A percentile compares a stretch with the other conserved stretches of the same genome.
phyloP scores from a whole-genome alignment of 768 basidiomycete genomes.

The Hygrophorus russula region DNA sequence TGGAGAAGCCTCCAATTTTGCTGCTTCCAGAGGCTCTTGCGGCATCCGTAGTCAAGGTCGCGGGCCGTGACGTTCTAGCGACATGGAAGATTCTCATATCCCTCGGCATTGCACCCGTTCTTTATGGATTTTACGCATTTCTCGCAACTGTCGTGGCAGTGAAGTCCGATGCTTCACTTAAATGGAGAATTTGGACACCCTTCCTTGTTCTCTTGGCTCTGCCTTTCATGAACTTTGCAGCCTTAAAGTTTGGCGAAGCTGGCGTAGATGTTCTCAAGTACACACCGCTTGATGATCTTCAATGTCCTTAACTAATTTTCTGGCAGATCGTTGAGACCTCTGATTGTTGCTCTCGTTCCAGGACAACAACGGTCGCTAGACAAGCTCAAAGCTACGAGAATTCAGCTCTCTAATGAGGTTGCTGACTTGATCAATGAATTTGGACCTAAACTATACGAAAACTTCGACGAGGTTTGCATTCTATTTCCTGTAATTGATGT shows the following conservation, averaged over 20 bases:
- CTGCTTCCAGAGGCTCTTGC: conserved; percentile 75
- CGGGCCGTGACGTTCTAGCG: conserved; percentile 91
- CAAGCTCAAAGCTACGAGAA: conserved; percentile 61
- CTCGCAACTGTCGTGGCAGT: conserved; percentile 65
- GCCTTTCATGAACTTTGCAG: conserved; percentile 86
- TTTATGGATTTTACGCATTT: conserved; percentile 77
- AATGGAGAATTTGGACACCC: conserved; percentile 66
- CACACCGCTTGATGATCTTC: conserved; percentile 17
- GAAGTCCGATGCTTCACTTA: conserved; percentile 49
- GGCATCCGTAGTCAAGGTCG: conserved; percentile 89
- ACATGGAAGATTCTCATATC: conserved; percentile 98
- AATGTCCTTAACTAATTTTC: conserved; percentile 3
- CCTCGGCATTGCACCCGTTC: conserved; percentile 76
- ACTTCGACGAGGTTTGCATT: conserved; percentile 64
- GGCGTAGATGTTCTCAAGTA: conserved; percentile 96
- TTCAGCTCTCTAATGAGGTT: conserved; percentile 73
- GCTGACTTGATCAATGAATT: conserved; percentile 78
- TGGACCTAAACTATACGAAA: conserved; percentile 77
- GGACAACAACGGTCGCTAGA: conserved; percentile 78
- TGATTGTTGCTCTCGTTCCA: conserved; percentile 79
- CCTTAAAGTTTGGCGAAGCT: conserved; percentile 95
- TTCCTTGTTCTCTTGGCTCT: conserved; percentile 61
- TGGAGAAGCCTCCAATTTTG: background rate
- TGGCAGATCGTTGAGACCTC: conserved; percentile 75
- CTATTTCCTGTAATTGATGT: conserved; percentile 2